A percentile compares a stretch with the other conserved stretches of the same genome.
Evolutionary conservation across 768 basidiomycete genomes (phyloP).

Genomic region (Cytidiella melzeri): DNA sequence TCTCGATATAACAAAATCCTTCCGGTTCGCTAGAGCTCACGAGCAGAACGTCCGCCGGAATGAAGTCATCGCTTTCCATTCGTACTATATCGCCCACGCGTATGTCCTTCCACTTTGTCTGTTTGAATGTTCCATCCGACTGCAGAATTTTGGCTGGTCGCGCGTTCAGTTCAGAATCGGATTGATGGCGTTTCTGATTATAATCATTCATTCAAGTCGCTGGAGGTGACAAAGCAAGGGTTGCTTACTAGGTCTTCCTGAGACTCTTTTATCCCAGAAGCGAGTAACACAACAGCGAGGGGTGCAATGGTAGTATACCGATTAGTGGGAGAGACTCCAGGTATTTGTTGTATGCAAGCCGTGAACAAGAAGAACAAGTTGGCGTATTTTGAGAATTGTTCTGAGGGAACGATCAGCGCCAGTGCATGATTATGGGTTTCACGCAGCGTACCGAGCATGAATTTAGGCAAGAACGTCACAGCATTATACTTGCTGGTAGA

Average conservation of each 20-base stretch:
- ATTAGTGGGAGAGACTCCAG: slow-evolving; percentile 95
- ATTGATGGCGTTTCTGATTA: slow-evolving; percentile 89
- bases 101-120: slow-evolving; percentile 84
- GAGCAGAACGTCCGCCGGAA: slow-evolving; percentile 90
- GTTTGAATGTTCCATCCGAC: slow-evolving; percentile 54
- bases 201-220: no score
- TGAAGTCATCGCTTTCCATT: slow-evolving; percentile 87
- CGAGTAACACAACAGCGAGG: slow-evolving; percentile 80
- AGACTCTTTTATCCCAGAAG: slow-evolving; percentile 91
- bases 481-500: slow-evolving; percentile 95
- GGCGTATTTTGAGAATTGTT: slow-evolving; percentile 98
- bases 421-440: neutral
- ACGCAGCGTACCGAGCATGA: slow-evolving; percentile 66
- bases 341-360: slow-evolving; percentile 95
- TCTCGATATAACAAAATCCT: slow-evolving; percentile 96
- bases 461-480: slow-evolving; percentile 85
- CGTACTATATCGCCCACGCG: slow-evolving; percentile 90
- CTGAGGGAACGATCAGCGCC: slow-evolving; percentile 33
- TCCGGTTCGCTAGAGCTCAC: slow-evolving; percentile 92
- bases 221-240: no score
- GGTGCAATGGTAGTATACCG: slow-evolving; percentile 92
- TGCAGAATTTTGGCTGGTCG: slow-evolving; percentile 72
- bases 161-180: slow-evolving; percentile 87
- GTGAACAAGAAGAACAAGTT: slow-evolving; percentile 99
- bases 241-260: slow-evolving; percentile 85